phyloP scores from a whole-genome alignment of 2,329 filamentous ascomycete genomes.

The Fusarium nygamai region DNA sequence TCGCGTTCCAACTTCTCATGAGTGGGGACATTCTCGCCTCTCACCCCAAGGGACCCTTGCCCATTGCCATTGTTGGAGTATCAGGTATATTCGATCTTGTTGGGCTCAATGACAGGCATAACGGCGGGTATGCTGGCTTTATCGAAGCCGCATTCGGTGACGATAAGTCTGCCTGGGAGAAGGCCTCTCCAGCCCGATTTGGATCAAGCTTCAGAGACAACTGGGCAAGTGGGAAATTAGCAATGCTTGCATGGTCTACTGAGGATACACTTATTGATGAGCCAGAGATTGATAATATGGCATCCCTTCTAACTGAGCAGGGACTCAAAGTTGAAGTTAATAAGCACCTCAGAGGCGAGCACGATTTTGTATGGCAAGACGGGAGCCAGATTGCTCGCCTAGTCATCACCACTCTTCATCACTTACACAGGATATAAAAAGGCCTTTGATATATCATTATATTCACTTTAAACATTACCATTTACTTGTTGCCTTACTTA shows the following conservation, averaged over 20 bases:
- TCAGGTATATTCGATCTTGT: conserved; percentile 75
- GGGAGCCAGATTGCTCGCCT: conserved; percentile 65
- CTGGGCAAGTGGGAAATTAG: conserved; percentile 49
- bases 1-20: conserved; percentile 70
- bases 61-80: conserved; percentile 66
- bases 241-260: conserved; percentile 56
- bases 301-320: conserved; percentile 54
- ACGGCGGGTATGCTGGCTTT: conserved; percentile 64
- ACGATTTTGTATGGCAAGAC: conserved; percentile 72
- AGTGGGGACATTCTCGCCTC: conserved; percentile 46
- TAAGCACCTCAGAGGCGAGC: conserved; percentile 63
- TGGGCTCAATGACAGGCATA: conserved; percentile 59
- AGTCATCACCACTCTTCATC: conserved; percentile 47
- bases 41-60: conserved; percentile 49
- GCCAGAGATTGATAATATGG: conserved; percentile 68
- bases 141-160: conserved; percentile 69
- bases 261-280: conserved; percentile 63
- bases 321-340: conserved; percentile 46
- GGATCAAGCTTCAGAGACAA: conserved; percentile 52
- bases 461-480: conserved; percentile 29
- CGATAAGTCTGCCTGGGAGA: conserved; percentile 60
- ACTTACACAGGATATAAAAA: conserved; percentile 18
- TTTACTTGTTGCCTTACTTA: not conserved
- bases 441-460: not conserved
- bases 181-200: conserved; percentile 63